Base-by-base conservation (phyloP, 2,329 filamentous ascomycete species). In the Apiospora pterosperma region DNA sequence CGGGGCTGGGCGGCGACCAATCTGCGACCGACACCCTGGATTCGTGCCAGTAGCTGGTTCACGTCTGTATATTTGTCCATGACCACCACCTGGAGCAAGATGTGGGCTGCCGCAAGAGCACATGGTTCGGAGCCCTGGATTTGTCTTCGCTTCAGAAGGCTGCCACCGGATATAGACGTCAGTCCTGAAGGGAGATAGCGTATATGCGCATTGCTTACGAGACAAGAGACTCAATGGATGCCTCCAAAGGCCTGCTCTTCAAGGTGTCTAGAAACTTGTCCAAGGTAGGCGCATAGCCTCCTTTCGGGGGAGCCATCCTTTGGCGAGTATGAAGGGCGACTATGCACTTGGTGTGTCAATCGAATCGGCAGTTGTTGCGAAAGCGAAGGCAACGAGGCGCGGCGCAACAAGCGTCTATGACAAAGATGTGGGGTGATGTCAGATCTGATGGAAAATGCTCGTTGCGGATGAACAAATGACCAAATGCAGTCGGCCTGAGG, bases 61-160 rank as follows among this genome's bases (percentile, higher is more conserved):
- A 93, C 90, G 76, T 95, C 91, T 67, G 85, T 85, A 80, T 90
- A 94, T 76, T 90, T 92, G 70, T 91, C 91, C 68, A 89, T 89
- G 38, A 92, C 92, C 62, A 99, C 92, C 25, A 97, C 92, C 67
- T 92, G 91, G 62, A 93, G 87, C 52, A 99, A 88, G 34, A 98
- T 88, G 72, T 96, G 91, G 25, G 94, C 92, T 3, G 95, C 98
- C 67, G 94, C 94, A 65, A 96, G 88, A 64, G 96, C 96, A 79
- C 94, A 97, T 76, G 92, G 88, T 77, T 96, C 89, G 59, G 94
- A 92, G 69, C 92, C 92, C 67, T 87, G 88, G 73, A 99, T 97
- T 76, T 98, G 95, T 71, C 94, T 86, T 76, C 94, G 86, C 79
- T 97, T 97, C 69, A 99, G 86, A 23, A 97, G 88, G 62, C 92